Percentiles rank a stretch among this genome's conserved stretches.
phyloP scores from a whole-genome alignment of 371 early-diverging fungal species.

The Syncephalastrum monosporum region DNA sequence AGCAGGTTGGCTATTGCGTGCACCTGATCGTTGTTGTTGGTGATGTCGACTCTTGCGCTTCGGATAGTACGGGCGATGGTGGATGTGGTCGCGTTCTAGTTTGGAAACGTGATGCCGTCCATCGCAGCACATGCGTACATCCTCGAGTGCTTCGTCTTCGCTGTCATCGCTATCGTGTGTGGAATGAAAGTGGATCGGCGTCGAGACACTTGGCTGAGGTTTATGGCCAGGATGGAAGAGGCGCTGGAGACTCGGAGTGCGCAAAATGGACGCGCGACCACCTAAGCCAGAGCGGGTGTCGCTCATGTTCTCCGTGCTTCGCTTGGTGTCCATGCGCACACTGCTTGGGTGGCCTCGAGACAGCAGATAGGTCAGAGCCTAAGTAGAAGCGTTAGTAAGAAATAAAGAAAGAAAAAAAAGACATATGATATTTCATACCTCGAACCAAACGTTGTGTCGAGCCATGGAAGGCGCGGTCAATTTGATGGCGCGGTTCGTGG shows the following conservation, averaged over 20 bases:
- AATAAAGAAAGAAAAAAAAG: not conserved
- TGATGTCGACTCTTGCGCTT: constrained; percentile 17
- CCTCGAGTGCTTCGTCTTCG: constrained; percentile 32
- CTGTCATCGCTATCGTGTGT: constrained; percentile 13
- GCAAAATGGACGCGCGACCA: not conserved
- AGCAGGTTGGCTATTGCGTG: too few relatives aligned
- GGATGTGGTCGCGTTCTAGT: constrained; percentile 22
- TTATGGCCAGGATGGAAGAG: constrained; percentile 11
- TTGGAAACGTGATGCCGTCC: constrained; percentile 39
- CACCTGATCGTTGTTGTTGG: too few relatives aligned
- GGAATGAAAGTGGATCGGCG: not conserved
- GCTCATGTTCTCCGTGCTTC: not conserved
- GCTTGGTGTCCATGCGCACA: not conserved
- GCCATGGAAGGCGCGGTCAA: constrained; percentile 60
- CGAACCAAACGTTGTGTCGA: constrained; percentile 63
- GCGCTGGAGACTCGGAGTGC: constrained; percentile 13
- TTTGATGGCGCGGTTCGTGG: constrained; percentile 60
- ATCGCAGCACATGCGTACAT: constrained; percentile 40
- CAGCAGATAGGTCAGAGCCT: constrained; percentile 18
- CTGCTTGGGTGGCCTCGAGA: constrained; percentile 5
- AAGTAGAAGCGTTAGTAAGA: not conserved
- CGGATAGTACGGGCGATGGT: constrained; percentile 25
- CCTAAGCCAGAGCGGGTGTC: constrained; percentile 5
- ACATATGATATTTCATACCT: constrained; percentile 2
- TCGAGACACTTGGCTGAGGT: constrained; percentile 1